phyloP scores from a whole-genome alignment of 1,284 basidiomycete genomes.

The Ustilago loliicola region DNA sequence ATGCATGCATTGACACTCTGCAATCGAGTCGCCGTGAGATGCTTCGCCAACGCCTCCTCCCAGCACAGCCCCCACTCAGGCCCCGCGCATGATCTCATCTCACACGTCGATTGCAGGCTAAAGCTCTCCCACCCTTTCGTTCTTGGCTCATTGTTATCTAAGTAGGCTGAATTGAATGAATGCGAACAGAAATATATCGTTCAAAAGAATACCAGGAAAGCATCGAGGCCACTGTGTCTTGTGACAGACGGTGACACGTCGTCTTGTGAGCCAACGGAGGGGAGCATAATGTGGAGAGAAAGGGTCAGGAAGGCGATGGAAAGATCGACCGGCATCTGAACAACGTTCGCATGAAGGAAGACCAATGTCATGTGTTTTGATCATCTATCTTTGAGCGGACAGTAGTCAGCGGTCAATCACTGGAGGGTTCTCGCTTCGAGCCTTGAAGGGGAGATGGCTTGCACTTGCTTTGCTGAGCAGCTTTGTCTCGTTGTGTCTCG shows the following conservation, averaged over 20 bases:
- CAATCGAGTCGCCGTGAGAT: slow-evolving; percentile 50
- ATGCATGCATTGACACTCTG: slow-evolving; percentile 20
- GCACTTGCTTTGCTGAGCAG: not conserved
- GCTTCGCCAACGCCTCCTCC: slow-evolving; percentile 31
- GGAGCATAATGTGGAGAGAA: not conserved
- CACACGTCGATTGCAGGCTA: not conserved
- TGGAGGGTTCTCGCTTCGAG: not conserved
- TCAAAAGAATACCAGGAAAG: not conserved
- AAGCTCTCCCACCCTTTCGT: no score
- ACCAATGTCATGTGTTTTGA: slow-evolving; percentile 47
- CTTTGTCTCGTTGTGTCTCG: slow-evolving; percentile 18
- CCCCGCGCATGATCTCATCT: slow-evolving; percentile 14
- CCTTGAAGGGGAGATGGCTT: not conserved
- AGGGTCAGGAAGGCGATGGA: not conserved
- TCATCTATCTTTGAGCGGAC: not conserved
- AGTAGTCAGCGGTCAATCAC: slow-evolving; percentile 3
- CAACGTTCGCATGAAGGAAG: slow-evolving; percentile 21
- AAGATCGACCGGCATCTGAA: slow-evolving; percentile 23
- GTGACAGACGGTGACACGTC: not conserved
- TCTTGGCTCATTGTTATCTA: no score
- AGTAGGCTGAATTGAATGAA: no score
- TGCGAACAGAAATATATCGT: no score
- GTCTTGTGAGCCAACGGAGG: not conserved
- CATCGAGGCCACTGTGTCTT: not conserved
- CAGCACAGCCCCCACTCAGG: slow-evolving; percentile 3